Evolutionary conservation across 768 basidiomycete species (phyloP).

Genomic region (Zangia roseola): DNA sequence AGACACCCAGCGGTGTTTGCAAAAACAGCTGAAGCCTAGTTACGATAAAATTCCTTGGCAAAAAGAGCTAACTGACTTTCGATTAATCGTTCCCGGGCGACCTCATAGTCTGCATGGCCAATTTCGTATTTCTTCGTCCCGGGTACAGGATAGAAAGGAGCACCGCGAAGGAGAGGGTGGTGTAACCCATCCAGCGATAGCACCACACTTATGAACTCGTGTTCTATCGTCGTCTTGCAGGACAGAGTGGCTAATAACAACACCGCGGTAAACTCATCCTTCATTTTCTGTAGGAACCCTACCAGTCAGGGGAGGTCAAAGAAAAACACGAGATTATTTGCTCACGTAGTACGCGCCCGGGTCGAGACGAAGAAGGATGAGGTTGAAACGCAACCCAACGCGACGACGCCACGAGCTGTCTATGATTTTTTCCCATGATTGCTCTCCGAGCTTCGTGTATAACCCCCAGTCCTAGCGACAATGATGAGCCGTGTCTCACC

Average conservation of each 20-base stretch:
- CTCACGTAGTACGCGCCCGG: slow-evolving; percentile 60
- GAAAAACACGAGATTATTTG: slow-evolving; percentile 1
- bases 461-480: slow-evolving; percentile 55
- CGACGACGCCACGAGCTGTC: slow-evolving; percentile 51
- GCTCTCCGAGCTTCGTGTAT: slow-evolving; percentile 51
- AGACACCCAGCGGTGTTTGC: slow-evolving; percentile 42
- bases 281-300: slow-evolving; percentile 36
- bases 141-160: slow-evolving; percentile 28
- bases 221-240: slow-evolving; percentile 49
- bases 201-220: slow-evolving; percentile 55
- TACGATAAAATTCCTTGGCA: slow-evolving; percentile 6
- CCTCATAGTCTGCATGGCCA: slow-evolving; percentile 29
- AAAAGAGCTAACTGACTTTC: slow-evolving; percentile 31
- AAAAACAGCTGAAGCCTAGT: slow-evolving; percentile 42
- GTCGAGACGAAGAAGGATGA: slow-evolving; percentile 54
- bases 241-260: slow-evolving; percentile 54
- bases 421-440: slow-evolving; percentile 56
- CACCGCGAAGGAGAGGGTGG: slow-evolving; percentile 48
- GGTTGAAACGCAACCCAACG: slow-evolving; percentile 63
- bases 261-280: slow-evolving; percentile 51
- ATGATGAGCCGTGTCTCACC: not conserved
- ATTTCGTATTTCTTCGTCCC: slow-evolving; percentile 30
- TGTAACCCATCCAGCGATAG: slow-evolving; percentile 55
- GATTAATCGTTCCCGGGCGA: slow-evolving; percentile 38
- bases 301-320: not conserved